These are phyloP conservation scores for Pseudopithomyces maydicus DNA, from an alignment of 2,329 filamentous ascomycete genomes.

Conservation along the genomic window DNA sequence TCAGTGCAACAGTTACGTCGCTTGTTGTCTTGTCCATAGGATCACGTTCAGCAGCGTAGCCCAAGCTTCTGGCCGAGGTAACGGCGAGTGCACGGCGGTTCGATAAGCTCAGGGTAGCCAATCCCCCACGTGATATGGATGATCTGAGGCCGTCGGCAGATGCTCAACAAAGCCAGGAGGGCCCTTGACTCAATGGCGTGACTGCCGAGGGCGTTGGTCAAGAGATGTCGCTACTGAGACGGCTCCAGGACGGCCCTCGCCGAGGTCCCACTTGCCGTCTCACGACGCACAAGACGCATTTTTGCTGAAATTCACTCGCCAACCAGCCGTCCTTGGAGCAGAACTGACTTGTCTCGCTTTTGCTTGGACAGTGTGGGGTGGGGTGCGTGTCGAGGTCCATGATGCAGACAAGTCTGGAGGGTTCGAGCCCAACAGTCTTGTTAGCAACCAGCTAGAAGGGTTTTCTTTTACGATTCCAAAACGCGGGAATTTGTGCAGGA, in stretches of 20 bases:
- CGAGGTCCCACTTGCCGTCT: conserved; percentile 40
- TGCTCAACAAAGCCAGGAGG: conserved; percentile 1
- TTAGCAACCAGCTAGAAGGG: neutral
- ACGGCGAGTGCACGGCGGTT: neutral
- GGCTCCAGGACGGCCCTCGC: conserved; percentile 40
- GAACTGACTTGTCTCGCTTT: too few relatives aligned
- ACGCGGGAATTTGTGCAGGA: neutral
- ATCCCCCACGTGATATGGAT: conserved; percentile 1
- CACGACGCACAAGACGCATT: conserved; percentile 31
- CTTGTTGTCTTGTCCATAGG: neutral
- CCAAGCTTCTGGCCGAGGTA: neutral
- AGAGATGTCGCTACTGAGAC: conserved; percentile 20
- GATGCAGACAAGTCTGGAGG: too few relatives aligned
- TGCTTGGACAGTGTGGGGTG: too few relatives aligned
- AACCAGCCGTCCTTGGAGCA: neutral
- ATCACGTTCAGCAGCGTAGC: neutral
- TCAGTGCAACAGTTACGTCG: conserved; percentile 1
- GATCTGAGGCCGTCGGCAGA: conserved; percentile 4
- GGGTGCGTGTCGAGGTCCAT: too few relatives aligned
- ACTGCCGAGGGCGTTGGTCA: conserved; percentile 18
- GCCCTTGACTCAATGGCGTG: conserved; percentile 13
- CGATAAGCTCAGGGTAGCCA: neutral
- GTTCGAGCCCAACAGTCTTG: neutral
- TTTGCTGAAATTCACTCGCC: conserved; percentile 16
- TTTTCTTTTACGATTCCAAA: neutral